Percentiles rank a stretch among this genome's conserved stretches.
Evolutionary conservation across 1,139 yeast genomes (phyloP).

Genomic region (Pichia sp.): DNA sequence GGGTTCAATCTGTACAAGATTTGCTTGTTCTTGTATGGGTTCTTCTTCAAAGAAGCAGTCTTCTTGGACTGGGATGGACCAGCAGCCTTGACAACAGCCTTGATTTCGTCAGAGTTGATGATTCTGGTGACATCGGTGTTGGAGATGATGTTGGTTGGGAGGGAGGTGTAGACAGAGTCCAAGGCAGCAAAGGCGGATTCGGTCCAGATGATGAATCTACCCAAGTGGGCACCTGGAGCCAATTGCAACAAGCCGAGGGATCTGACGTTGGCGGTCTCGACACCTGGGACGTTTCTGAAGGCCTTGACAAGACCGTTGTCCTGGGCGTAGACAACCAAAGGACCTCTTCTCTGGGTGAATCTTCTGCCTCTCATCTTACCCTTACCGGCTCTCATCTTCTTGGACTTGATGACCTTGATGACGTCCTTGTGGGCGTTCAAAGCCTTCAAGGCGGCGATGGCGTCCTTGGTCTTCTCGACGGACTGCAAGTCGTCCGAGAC

Average conservation of each 20-base stretch:
- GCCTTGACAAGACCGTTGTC: constrained; percentile 98
- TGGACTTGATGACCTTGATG: constrained; percentile 96
- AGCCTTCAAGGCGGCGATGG: constrained; percentile 96
- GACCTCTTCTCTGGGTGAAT: constrained; percentile 99
- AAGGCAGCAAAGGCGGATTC: constrained; percentile 96
- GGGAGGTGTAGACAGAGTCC: constrained; percentile 96
- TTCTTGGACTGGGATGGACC: constrained; percentile 93
- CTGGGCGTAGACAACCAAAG: constrained; percentile 95
- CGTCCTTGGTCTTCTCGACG: constrained; percentile 95
- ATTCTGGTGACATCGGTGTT: constrained; percentile 96
- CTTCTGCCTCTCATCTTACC: constrained; percentile 99
- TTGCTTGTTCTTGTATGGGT: constrained; percentile 99
- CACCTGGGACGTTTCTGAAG: constrained; percentile 99
- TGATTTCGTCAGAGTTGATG: constrained; percentile 99
- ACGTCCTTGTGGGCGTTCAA: constrained; percentile 99
- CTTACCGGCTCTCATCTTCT: constrained; percentile 99
- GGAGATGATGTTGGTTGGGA: constrained; percentile 91
- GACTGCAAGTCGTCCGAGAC: constrained; percentile 92
- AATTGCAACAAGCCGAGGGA: constrained; percentile 95
- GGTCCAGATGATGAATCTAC: constrained; percentile 99
- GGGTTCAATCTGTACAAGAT: constrained; percentile 98
- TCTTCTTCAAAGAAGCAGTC: constrained; percentile 95
- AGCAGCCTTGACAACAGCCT: constrained; percentile 95
- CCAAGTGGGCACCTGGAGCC: constrained; percentile 99
- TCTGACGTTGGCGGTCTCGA: constrained; percentile 91